Percentiles rank a stretch among this genome's conserved stretches.
phyloP scores from a whole-genome alignment of 2,329 filamentous ascomycete genomes.

The Helotiales sp. region DNA sequence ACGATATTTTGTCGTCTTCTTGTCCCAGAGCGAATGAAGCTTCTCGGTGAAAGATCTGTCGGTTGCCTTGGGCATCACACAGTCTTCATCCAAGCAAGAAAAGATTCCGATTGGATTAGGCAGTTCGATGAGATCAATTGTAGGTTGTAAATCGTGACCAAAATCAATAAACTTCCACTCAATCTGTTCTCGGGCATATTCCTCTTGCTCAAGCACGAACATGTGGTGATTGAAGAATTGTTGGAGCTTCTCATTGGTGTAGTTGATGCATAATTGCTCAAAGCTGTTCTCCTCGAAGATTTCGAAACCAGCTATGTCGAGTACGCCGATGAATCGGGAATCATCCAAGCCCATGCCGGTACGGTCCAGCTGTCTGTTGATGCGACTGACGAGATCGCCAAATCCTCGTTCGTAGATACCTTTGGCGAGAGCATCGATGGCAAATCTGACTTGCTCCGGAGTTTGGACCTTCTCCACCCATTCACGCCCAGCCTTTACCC shows the following conservation, averaged over 20 bases:
- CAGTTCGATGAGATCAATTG: conserved; percentile 95
- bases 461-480: conserved; percentile 99
- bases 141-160: conserved; percentile 93
- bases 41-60: conserved; percentile 98
- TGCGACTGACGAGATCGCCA: conserved; percentile 86
- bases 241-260: conserved; percentile 98
- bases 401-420: conserved; percentile 98
- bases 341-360: conserved; percentile 83
- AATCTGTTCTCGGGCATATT: conserved; percentile 96
- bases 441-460: conserved; percentile 89
- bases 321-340: conserved; percentile 93
- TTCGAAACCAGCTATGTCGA: conserved; percentile 98
- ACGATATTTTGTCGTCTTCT: conserved; percentile 92
- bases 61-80: conserved; percentile 98
- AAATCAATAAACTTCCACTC: conserved; percentile 99
- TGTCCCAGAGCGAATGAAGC: conserved; percentile 94
- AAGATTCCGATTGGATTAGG: conserved; percentile 98
- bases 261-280: conserved; percentile 99
- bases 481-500: conserved; percentile 92
- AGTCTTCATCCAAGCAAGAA: conserved; percentile 96
- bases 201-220: conserved; percentile 98
- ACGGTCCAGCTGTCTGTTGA: conserved; percentile 91
- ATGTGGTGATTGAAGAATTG: conserved; percentile 99
- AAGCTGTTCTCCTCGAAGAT: conserved; percentile 99
- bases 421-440: conserved; percentile 90